Base-by-base conservation (phyloP, 2,329 filamentous ascomycete genomes). In the Apiospora pterosperma region DNA sequence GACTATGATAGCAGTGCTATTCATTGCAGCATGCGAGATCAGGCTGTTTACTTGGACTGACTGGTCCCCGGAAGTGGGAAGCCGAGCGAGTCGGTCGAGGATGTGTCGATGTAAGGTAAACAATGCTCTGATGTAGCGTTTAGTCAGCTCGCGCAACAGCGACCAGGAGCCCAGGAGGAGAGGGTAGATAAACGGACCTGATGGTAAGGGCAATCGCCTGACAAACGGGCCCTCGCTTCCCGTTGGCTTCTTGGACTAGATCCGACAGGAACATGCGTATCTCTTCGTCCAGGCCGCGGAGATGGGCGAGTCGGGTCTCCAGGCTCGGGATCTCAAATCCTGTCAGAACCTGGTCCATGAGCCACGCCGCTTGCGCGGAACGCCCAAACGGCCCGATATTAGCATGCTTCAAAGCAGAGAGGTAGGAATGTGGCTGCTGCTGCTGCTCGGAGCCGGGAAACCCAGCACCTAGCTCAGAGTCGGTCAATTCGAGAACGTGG, bases 341-440 rank as follows among this genome's bases (percentile, higher is more conserved):
- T 14, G 67, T 61, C 12, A 74, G 58, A 7, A 72, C 66, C 41
- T 69, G 66, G 59, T 72, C 72, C 7, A 71, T 36, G 19, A 73
- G 69, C 63, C 67, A 71, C 19, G 68, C 65, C 10, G 70, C 73
- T 62, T 71, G 71, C 2, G 68, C 69, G 5, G 66, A 36, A 12
- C 69, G 67, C 14, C 66, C 66, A 44, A 73, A 74, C 5, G 65
- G 65, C 2, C 67, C 67, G 10, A 67, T 62, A 21, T 66, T 63
- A 1, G 60, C 61, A 4, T 61, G 60, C 25, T 19, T 36, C 21
- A 63, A 14, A 28, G 16, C 34, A 5, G 66, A 68, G 25, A 70
- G 63, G 39, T 36, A n/a, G 0, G 61, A 25, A 39, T 11, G 6
- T 8, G 42, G 25, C 5, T 48, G 55, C 1, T 36, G 36, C 10